A percentile compares a stretch with the other conserved stretches of the same genome.
These are phyloP conservation scores for Nothophaeocryptopus gaeumannii DNA, from an alignment of 2,329 filamentous ascomycete species.

Conservation along the genomic window DNA sequence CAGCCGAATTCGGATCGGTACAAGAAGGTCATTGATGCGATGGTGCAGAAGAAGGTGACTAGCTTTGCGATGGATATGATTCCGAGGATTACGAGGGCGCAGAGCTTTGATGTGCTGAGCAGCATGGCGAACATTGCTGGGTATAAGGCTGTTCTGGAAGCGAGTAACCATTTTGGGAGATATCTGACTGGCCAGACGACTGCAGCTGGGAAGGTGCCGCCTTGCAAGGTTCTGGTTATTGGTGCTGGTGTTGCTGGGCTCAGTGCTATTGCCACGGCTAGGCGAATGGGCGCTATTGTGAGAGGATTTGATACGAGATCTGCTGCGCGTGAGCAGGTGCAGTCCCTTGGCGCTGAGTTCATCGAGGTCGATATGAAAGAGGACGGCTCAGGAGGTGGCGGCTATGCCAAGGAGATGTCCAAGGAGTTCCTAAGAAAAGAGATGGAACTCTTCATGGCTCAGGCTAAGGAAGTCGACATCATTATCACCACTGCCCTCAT, in stretches of 20 bases:
- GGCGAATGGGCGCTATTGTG: constrained; percentile 83
- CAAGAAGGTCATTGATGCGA: constrained; percentile 67
- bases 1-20: constrained; percentile 71
- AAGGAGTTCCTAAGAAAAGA: constrained; percentile 90
- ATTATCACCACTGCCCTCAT: constrained; percentile 92
- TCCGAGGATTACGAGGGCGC: constrained; percentile 81
- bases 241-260: constrained; percentile 85
- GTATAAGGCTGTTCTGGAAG: constrained; percentile 87
- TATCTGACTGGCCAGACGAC: constrained; percentile 89
- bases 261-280: constrained; percentile 82
- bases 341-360: constrained; percentile 86
- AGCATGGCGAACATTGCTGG: constrained; percentile 95
- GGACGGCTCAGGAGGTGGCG: constrained; percentile 78
- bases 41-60: constrained; percentile 69
- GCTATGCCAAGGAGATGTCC: constrained; percentile 92
- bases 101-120: constrained; percentile 81
- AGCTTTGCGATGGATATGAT: constrained; percentile 92
- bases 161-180: constrained; percentile 82
- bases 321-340: constrained; percentile 84
- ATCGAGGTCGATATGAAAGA: constrained; percentile 82
- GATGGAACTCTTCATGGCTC: constrained; percentile 87
- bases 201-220: constrained; percentile 84
- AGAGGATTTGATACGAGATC: constrained; percentile 87
- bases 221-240: constrained; percentile 85
- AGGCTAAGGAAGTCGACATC: constrained; percentile 84